phyloP scores from a whole-genome alignment of 495 filamentous ascomycete species.

The Aspergillus diversus region DNA sequence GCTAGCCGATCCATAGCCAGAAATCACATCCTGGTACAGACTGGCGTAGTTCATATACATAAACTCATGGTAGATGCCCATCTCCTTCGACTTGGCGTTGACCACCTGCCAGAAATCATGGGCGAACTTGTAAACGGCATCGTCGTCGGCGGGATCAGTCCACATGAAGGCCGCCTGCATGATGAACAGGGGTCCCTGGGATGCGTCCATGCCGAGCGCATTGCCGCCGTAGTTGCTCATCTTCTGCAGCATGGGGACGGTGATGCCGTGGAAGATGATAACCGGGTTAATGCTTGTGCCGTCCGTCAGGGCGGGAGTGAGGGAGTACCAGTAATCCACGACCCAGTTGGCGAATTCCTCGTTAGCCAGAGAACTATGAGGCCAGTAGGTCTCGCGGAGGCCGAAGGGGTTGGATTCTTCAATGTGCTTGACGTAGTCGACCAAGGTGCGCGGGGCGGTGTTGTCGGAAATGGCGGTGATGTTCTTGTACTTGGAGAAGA shows the following conservation, averaged over 20 bases:
- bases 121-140: slow-evolving; percentile 25
- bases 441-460: slow-evolving; percentile 44
- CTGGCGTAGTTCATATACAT: slow-evolving; percentile 57
- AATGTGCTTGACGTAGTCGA: slow-evolving; percentile 49
- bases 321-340: slow-evolving; percentile 39
- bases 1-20: slow-evolving; percentile 13
- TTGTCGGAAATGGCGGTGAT: slow-evolving; percentile 42
- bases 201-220: slow-evolving; percentile 51
- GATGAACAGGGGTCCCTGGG: slow-evolving; percentile 42
- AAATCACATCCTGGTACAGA: slow-evolving; percentile 17
- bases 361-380: slow-evolving; percentile 41
- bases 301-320: slow-evolving; percentile 38
- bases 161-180: slow-evolving; percentile 42
- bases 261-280: slow-evolving; percentile 53
- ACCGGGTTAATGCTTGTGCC: slow-evolving; percentile 44
- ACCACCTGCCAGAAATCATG: slow-evolving; percentile 26
- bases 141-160: slow-evolving; percentile 38
- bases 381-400: slow-evolving; percentile 49
- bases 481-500: slow-evolving; percentile 45
- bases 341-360: slow-evolving; percentile 39
- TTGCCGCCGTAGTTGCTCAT: slow-evolving; percentile 54
- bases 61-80: slow-evolving; percentile 52
- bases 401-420: slow-evolving; percentile 44
- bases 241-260: slow-evolving; percentile 38
- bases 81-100: slow-evolving; percentile 40